Conservation (phyloP, 441 rosid genomes). For the Populus tomentosa region DNA sequence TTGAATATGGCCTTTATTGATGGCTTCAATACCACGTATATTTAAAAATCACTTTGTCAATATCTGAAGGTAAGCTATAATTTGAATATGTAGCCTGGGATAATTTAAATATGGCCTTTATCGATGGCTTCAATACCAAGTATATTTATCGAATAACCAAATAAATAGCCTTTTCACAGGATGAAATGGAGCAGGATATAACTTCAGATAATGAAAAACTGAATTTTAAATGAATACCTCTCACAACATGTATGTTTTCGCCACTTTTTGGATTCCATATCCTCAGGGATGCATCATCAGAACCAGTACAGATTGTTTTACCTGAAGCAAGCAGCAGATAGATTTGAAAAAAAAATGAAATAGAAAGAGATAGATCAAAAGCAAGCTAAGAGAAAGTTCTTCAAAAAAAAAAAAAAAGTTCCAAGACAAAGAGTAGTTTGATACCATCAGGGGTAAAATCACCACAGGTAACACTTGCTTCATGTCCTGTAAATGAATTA, state of each 20-base stretch:
- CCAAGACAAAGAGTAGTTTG: neutral
- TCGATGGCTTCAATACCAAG: neutral
- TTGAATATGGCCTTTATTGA: neutral
- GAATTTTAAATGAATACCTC: constrained; percentile 36
- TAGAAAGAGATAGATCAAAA: neutral
- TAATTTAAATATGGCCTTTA: neutral
- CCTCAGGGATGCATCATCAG: constrained; percentile 87
- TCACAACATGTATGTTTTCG: constrained; percentile 64
- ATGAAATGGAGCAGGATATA: neutral
- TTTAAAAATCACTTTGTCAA: neutral
- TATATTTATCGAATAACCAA: neutral
- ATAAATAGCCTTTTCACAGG: neutral
- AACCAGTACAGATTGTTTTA: constrained; percentile 80
- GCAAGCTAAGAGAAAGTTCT: neutral
- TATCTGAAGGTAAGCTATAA: neutral
- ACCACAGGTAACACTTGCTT: constrained; percentile 70
- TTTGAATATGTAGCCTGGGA: neutral
- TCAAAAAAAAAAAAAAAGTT: neutral
- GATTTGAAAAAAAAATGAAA: too few species aligned
- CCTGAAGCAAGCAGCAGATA: constrained; percentile 37
- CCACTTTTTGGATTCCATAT: constrained; percentile 89
- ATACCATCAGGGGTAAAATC: constrained; percentile 93
- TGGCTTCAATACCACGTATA: neutral
- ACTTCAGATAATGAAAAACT: neutral
- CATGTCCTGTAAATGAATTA: constrained; percentile 72